Evolutionary conservation across 306 rosid genomes (phyloP).

Genomic region (Heteromeles arbutifolia): DNA sequence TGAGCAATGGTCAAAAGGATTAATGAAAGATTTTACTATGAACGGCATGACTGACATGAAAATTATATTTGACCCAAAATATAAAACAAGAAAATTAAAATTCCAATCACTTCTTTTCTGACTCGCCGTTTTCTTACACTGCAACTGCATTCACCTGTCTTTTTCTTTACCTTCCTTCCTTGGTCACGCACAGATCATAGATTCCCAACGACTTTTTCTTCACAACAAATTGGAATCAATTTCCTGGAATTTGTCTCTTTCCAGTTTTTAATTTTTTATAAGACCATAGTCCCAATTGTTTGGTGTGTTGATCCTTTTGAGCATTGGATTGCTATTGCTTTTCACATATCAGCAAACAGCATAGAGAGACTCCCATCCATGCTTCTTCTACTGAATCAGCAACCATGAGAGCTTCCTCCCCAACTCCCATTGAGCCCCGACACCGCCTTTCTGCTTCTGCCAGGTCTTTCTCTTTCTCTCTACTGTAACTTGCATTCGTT

Average conservation of each 20-base stretch:
- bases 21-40: too few relatives aligned
- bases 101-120: too few relatives aligned
- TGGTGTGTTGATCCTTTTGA: too few relatives aligned
- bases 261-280: background rate
- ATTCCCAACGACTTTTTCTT: background rate
- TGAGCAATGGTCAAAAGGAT: too few relatives aligned
- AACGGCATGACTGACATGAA: too few relatives aligned
- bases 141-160: background rate
- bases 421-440: slow-evolving; percentile 59
- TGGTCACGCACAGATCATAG: background rate
- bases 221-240: background rate
- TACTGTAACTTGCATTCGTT: background rate
- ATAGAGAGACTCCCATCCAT: background rate
- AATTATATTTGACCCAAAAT: too few relatives aligned
- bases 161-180: too few relatives aligned
- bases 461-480: slow-evolving; percentile 26
- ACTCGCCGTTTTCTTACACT: background rate
- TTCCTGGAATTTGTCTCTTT: background rate
- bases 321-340: too few relatives aligned
- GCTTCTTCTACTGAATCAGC: slow-evolving; percentile 17
- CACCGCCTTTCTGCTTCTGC: slow-evolving; percentile 56
- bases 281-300: background rate
- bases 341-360: background rate
- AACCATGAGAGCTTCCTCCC: slow-evolving; percentile 63
- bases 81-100: too few relatives aligned